Base-by-base conservation (phyloP, 345 rosid species). In the Rhodamnia argentea region DNA sequence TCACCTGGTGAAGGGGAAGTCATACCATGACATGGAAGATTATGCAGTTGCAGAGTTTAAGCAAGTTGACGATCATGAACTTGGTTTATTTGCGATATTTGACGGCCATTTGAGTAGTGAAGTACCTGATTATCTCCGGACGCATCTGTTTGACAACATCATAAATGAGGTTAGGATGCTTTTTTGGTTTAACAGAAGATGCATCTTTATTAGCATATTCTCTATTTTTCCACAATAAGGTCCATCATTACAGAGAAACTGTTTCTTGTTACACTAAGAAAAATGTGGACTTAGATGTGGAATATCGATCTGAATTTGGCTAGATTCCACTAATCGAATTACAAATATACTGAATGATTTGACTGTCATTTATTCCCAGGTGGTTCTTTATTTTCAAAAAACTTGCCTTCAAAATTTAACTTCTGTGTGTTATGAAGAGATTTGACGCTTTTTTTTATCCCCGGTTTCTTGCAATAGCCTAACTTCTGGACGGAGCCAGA, bases 1-100 rank as follows among this genome's bases (percentile, higher is more conserved):
- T 88, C 94, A 95, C 90, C 90, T 97, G 84, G 95, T 95, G 44
- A 94, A 97, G 91, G 98, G 98, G 29, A 95, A 92, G 88, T 87
- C 95, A 8, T 86, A 82, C 18, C 98, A 92, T 85, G 91, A 93
- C 86, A 97, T 97, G 99, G 99, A 97, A 90, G 99, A 97, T 76
- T 97, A 91, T 47, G 92, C 93, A 32, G 93, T 94, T 83, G 94
- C 98, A 15, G 89, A 94, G 64, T 97, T 97, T 88, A 94, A 93
- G 91, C 93, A 92, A 91, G 93, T 96, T 32, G 94, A 85, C 52
- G 95, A 91, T 55, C 90, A 92, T 53, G 99, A 97, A 89, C 98
- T 97, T 58, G 99, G 99, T 22, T 90, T 97, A 32, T 97, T 97
- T 82, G 99, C 98, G 3, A 97, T 96, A 90, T 97, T 92, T 81